These are phyloP conservation scores for Anthracocystis walkeri DNA, from an alignment of 1,284 basidiomycete species.

Conservation along the genomic window DNA sequence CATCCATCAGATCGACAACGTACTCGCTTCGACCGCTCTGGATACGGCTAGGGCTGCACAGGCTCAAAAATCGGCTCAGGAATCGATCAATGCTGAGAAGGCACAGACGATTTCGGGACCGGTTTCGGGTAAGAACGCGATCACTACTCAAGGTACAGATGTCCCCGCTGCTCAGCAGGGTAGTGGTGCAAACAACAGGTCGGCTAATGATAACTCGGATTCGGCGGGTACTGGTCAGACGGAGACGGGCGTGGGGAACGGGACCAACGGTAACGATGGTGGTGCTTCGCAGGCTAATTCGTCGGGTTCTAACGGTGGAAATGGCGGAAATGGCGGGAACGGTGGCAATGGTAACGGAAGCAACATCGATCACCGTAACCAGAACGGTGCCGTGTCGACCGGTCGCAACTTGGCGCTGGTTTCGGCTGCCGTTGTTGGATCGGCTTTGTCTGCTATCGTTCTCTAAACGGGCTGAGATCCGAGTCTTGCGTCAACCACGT, in stretches of 20 bases:
- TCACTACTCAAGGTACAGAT: conserved; percentile 48
- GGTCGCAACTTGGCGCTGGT: conserved; percentile 1
- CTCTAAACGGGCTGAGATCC: conserved; percentile 5
- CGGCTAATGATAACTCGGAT: conserved; percentile 39
- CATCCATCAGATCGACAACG: conserved; percentile 56
- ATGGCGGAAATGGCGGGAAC: conserved; percentile 8
- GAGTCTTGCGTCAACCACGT: conserved; percentile 21
- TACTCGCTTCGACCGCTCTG: conserved; percentile 45
- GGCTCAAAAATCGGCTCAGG: conserved; percentile 48
- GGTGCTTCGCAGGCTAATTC: conserved; percentile 24
- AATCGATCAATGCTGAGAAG: conserved; percentile 15
- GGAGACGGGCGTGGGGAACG: conserved; percentile 30
- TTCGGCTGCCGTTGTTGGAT: conserved; percentile 5
- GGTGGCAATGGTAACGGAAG: conserved; percentile 14
- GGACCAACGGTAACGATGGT: conserved; percentile 35
- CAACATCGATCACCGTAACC: conserved; percentile 31
- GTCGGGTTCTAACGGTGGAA: conserved; percentile 11
- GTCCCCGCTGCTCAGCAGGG: conserved; percentile 47
- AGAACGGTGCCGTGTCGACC: conserved; percentile 13
- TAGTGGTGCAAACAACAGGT: conserved; percentile 35
- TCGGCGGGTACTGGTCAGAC: conserved; percentile 32
- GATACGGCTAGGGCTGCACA: conserved; percentile 49
- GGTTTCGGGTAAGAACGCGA: conserved; percentile 44
- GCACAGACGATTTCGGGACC: conserved; percentile 42
- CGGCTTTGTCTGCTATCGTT: conserved; percentile 20